Conservation (phyloP, 1,284 basidiomycete genomes). For the Moesziomyces antarcticus region DNA sequence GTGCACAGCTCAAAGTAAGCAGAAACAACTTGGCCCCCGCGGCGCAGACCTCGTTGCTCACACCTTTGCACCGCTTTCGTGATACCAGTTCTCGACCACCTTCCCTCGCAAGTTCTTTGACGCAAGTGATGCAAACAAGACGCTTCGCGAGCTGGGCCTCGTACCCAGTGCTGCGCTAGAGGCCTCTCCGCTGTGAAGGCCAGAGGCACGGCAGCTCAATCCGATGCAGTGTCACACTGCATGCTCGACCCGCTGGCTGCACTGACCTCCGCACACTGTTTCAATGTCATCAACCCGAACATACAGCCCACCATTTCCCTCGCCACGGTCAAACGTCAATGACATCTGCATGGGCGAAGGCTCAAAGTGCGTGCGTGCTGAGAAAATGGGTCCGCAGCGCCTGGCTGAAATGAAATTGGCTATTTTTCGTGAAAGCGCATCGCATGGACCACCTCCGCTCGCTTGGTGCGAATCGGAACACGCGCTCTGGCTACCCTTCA, state of each 20-base stretch:
- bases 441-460: too few relatives aligned
- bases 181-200: constrained; percentile 33
- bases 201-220: not conserved
- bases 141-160: constrained; percentile 62
- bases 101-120: constrained; percentile 64
- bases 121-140: constrained; percentile 51
- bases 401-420: not conserved
- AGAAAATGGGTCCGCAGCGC: too few relatives aligned
- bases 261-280: too few relatives aligned
- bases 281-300: too few relatives aligned
- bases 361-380: too few relatives aligned
- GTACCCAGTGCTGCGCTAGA: constrained; percentile 66
- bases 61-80: not conserved
- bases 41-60: not conserved
- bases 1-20: constrained; percentile 51
- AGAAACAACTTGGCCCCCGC: too few relatives aligned
- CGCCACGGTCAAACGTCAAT: too few relatives aligned
- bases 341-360: too few relatives aligned
- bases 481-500: not conserved
- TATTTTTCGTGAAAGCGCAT: not conserved
- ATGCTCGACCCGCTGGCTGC: not conserved
- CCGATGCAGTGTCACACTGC: not conserved
- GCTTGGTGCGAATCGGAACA: too few relatives aligned
- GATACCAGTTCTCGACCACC: constrained; percentile 60
- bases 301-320: too few relatives aligned